These are phyloP conservation scores for Darksidea phi DNA, from an alignment of 495 filamentous ascomycete genomes.

Conservation along the genomic window DNA sequence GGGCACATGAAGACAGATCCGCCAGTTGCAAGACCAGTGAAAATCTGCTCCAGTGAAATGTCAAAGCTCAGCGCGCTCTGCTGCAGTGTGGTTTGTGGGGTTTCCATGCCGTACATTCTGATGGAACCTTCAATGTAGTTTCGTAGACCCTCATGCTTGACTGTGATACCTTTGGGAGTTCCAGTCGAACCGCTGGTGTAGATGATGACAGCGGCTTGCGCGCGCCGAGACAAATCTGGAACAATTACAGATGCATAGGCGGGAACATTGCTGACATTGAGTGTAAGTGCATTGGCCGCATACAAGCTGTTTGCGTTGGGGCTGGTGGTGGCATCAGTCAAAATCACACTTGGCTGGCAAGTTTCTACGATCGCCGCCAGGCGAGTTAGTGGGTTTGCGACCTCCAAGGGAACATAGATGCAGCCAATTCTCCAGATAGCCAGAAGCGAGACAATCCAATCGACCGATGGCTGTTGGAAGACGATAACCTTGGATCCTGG, in stretches of 20 bases:
- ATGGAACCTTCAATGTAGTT: background rate
- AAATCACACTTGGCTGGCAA: background rate
- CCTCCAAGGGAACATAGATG: conserved; percentile 5
- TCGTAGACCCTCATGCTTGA: conserved; percentile 76
- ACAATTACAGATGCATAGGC: background rate
- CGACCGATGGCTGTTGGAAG: background rate
- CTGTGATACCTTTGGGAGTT: conserved; percentile 85
- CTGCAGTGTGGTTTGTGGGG: background rate
- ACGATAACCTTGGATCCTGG: background rate
- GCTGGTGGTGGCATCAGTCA: background rate
- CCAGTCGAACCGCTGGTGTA: conserved; percentile 98
- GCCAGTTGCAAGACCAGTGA: conserved; percentile 5
- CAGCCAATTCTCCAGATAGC: background rate
- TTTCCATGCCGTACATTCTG: background rate
- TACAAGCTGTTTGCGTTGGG: background rate
- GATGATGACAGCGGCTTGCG: conserved; percentile 95
- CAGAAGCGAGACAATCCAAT: conserved; percentile 6
- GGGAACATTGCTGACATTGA: background rate
- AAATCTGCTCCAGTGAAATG: conserved; percentile 14
- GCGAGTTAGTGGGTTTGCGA: background rate
- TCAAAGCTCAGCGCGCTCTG: conserved; percentile 8
- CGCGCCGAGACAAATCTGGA: conserved; percentile 45
- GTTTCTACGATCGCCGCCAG: background rate
- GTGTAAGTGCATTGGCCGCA: too few species aligned
- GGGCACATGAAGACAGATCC: conserved; percentile 1